Percentiles rank a stretch among this genome's conserved stretches.
These are phyloP conservation scores for Cupressus sempervirens DNA, from an alignment of 75 land plant species.

Conservation along the genomic window DNA sequence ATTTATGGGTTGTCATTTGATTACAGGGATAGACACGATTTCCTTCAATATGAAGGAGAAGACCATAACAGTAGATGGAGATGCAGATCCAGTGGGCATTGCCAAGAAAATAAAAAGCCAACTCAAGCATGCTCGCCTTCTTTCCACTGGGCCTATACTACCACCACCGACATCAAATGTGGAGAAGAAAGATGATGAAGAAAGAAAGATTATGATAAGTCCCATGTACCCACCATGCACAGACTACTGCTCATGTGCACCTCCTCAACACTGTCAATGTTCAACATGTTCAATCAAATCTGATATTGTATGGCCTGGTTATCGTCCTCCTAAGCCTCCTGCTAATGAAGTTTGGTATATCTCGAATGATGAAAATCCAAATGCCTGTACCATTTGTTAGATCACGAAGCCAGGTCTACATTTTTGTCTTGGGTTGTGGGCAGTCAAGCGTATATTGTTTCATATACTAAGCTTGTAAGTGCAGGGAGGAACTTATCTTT, in stretches of 20 bases:
- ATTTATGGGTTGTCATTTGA: too few species aligned
- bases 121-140: not conserved
- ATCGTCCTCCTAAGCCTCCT: not conserved
- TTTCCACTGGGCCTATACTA: not conserved
- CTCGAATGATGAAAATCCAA: slow-evolving; percentile 2
- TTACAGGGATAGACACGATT: not conserved
- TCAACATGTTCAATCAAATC: not conserved
- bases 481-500: too few species aligned
- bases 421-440: not conserved
- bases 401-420: not conserved
- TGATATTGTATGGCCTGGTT: not conserved
- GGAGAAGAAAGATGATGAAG: not conserved
- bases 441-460: too few species aligned
- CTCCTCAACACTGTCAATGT: not conserved
- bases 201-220: not conserved
- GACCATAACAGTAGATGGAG: not conserved
- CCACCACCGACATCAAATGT: not conserved
- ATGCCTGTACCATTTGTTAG: not conserved
- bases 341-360: not conserved
- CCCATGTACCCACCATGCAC: not conserved
- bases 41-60: not conserved
- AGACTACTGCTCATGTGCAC: not conserved
- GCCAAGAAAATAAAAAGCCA: not conserved
- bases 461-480: too few species aligned
- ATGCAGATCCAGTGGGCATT: slow-evolving; percentile 1